Evolutionary conservation across 306 rosid genomes (phyloP).

Genomic region (Fagus crenata): DNA sequence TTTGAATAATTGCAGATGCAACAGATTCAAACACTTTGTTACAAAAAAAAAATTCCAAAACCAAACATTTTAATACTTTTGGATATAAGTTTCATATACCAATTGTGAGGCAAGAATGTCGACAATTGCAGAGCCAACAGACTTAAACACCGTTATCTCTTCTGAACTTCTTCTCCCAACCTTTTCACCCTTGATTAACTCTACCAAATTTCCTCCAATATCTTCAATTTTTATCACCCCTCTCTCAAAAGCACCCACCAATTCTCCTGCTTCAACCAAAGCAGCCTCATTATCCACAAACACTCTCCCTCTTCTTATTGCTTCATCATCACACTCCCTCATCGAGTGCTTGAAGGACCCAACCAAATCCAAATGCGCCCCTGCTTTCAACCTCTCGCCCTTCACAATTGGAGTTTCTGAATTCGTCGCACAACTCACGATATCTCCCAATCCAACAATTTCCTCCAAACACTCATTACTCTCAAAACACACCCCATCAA

Average conservation of each 20-base stretch:
- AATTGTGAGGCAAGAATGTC: slow-evolving; percentile 82
- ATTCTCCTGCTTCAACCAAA: slow-evolving; percentile 77
- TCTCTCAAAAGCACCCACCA: slow-evolving; percentile 89
- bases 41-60: too few species aligned
- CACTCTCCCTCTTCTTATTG: slow-evolving; percentile 68
- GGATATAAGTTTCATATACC: slow-evolving; percentile 53
- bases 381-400: slow-evolving; percentile 64
- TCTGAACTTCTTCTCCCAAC: slow-evolving; percentile 58
- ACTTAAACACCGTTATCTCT: slow-evolving; percentile 76
- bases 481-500: slow-evolving; percentile 55
- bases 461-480: slow-evolving; percentile 62
- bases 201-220: slow-evolving; percentile 59
- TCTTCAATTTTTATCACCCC: slow-evolving; percentile 59
- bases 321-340: slow-evolving; percentile 94
- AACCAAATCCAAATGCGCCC: slow-evolving; percentile 86
- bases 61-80: too few species aligned
- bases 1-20: too few species aligned
- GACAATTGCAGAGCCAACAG: slow-evolving; percentile 83
- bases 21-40: too few species aligned
- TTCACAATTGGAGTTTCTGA: slow-evolving; percentile 73
- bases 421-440: slow-evolving; percentile 90
- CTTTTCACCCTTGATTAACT: slow-evolving; percentile 53
- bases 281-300: slow-evolving; percentile 90
- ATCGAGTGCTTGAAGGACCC: slow-evolving; percentile 83
- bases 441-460: slow-evolving; percentile 56